These are phyloP conservation scores for Scytalidium lignicola DNA, from an alignment of 2,329 filamentous ascomycete species.

Conservation along the genomic window DNA sequence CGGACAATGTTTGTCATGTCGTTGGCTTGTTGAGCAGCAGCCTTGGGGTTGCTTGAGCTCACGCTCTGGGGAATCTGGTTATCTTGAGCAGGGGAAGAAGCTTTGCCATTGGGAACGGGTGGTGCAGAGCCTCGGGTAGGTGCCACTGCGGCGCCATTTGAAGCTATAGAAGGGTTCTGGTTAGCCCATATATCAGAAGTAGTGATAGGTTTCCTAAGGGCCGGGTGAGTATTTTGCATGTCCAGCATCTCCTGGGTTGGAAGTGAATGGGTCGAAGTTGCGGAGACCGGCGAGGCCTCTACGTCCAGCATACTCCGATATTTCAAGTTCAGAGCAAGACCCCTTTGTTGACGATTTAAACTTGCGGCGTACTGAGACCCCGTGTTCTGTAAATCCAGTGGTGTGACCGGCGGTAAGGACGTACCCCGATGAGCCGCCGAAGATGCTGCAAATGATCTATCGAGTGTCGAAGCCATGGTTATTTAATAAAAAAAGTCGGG, in stretches of 20 bases:
- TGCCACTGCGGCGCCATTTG: constrained; percentile 25
- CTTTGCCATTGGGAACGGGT: constrained; percentile 24
- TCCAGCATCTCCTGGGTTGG: constrained; percentile 20
- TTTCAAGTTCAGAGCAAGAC: constrained; percentile 25
- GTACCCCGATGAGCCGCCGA: constrained; percentile 12
- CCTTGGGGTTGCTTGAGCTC: constrained; percentile 29
- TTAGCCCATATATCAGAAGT: constrained; percentile 25
- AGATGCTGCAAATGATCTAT: constrained; percentile 13
- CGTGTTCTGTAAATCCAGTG: constrained; percentile 7
- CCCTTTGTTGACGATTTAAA: constrained; percentile 17
- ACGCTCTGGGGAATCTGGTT: constrained; percentile 29
- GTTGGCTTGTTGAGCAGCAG: constrained; percentile 30
- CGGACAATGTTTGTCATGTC: constrained; percentile 77
- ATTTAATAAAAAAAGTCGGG: neutral
- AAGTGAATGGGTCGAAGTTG: constrained; percentile 15
- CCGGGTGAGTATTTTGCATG: constrained; percentile 18
- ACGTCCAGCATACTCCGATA: constrained; percentile 52
- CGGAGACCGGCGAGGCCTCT: constrained; percentile 37
- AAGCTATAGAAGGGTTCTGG: constrained; percentile 27
- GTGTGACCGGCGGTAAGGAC: constrained; percentile 8
- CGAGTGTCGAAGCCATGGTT: constrained; percentile 17
- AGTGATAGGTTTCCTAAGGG: constrained; percentile 19
- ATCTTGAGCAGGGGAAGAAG: constrained; percentile 20
- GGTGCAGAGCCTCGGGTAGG: constrained; percentile 19
- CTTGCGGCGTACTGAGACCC: constrained; percentile 18